phyloP scores from a whole-genome alignment of 2,329 filamentous ascomycete species.

The Pestalotiopsis fici region DNA sequence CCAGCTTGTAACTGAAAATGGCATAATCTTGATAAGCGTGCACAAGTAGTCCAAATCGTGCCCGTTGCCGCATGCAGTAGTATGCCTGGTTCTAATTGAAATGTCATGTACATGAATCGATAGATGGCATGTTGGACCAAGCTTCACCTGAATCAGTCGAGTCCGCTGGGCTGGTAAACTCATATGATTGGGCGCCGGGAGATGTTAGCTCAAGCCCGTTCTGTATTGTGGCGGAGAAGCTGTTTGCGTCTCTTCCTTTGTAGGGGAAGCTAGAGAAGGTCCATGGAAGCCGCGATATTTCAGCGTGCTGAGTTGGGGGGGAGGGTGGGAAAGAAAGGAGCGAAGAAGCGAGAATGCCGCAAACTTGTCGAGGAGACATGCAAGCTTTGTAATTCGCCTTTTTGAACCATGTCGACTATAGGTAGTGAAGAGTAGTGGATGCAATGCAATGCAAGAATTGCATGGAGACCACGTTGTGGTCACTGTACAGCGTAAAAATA shows the following conservation, averaged over 20 bases:
- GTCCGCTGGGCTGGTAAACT: background rate
- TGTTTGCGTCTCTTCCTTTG: background rate
- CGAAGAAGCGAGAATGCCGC: too few relatives aligned
- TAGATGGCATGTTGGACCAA: background rate
- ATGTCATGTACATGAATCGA: slow-evolving; percentile 1
- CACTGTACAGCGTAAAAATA: background rate
- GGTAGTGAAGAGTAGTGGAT: background rate
- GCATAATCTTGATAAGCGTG: background rate
- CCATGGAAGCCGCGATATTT: background rate
- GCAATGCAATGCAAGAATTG: background rate
- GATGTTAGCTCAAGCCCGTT: background rate
- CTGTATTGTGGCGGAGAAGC: too few relatives aligned
- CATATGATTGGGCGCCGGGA: background rate
- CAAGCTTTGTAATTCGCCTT: too few relatives aligned
- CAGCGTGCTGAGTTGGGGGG: too few relatives aligned
- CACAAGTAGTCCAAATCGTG: background rate
- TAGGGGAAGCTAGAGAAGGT: background rate
- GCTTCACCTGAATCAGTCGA: background rate
- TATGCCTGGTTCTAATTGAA: background rate
- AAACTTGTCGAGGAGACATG: too few relatives aligned
- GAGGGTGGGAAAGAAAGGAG: too few relatives aligned
- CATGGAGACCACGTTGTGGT: background rate
- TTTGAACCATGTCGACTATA: background rate
- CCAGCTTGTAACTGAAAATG: background rate
- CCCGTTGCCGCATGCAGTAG: background rate